Conservation (phyloP, 805 yeast genomes). For the Zygosaccharomyces gambellarensis region DNA sequence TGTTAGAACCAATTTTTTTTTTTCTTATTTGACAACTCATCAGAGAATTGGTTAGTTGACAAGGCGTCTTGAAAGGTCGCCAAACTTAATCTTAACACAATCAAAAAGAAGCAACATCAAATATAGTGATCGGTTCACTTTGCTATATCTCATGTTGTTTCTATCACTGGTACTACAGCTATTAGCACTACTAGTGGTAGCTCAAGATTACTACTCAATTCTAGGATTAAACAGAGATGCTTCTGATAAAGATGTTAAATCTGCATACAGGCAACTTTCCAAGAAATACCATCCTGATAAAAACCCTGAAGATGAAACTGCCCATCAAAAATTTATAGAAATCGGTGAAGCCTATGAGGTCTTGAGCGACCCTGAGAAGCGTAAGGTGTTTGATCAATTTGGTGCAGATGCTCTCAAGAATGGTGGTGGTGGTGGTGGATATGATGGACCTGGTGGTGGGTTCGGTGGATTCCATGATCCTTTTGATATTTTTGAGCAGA, state of each 20-base stretch:
- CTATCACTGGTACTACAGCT: constrained; percentile 8
- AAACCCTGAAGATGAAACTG: constrained; percentile 75
- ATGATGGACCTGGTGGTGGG: constrained; percentile 32
- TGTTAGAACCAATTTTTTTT: not conserved
- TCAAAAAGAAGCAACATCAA: not conserved
- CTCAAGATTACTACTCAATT: constrained; percentile 51
- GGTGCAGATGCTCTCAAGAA: constrained; percentile 72
- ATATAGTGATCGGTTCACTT: not conserved
- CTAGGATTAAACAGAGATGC: constrained; percentile 70
- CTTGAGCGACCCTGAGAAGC: constrained; percentile 64
- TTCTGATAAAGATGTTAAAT: constrained; percentile 72
- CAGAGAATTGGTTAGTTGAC: not conserved
- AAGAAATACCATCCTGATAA: constrained; percentile 94
- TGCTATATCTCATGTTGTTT: constrained; percentile 1
- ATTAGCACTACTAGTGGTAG: constrained; percentile 20
- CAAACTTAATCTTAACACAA: not conserved
- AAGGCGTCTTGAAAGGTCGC: not conserved
- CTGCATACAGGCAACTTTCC: constrained; percentile 76
- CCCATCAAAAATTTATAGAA: constrained; percentile 82
- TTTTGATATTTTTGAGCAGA: constrained; percentile 34
- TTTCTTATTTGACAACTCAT: constrained; percentile 1
- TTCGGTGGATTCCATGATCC: constrained; percentile 36
- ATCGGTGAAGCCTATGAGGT: constrained; percentile 93
- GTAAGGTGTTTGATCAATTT: constrained; percentile 61
- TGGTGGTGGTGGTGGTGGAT: constrained; percentile 49